Percentiles rank a stretch among this genome's conserved stretches.
phyloP scores from a whole-genome alignment of 202 grass and related monocot genomes.

The Cymbopogon flexuosus region DNA sequence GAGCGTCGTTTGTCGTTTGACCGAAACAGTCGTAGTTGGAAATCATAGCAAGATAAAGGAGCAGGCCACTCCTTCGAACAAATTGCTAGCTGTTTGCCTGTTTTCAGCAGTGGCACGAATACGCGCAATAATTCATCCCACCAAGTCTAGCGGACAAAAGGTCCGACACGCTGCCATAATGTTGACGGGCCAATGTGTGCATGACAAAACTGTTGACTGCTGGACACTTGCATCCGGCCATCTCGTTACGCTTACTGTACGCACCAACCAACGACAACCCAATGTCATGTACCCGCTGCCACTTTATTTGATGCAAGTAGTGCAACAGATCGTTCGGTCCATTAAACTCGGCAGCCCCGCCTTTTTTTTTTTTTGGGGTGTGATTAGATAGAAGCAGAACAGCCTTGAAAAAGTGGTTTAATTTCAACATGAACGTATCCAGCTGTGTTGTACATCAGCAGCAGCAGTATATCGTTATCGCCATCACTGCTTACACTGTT shows the following conservation, averaged over 20 bases:
- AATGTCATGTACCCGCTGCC: constrained; percentile 7
- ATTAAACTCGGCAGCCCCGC: background rate
- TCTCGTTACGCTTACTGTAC: background rate
- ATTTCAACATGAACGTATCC: background rate
- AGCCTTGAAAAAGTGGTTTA: background rate
- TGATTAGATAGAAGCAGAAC: too few species aligned
- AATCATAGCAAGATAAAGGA: too few species aligned
- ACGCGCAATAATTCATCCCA: background rate
- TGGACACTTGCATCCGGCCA: background rate
- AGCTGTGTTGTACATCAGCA: background rate
- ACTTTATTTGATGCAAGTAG: background rate
- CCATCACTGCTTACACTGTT: background rate
- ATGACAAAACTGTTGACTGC: background rate
- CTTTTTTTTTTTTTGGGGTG: too few species aligned
- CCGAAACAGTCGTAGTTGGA: too few species aligned
- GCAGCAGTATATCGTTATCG: background rate
- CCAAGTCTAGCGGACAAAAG: too few species aligned
- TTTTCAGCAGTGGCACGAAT: too few species aligned
- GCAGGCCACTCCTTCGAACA: too few species aligned
- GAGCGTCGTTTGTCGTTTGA: too few species aligned
- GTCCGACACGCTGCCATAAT: background rate
- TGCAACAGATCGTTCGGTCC: constrained; percentile 26
- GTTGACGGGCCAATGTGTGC: background rate
- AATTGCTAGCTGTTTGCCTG: too few species aligned
- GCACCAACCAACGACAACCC: constrained; percentile 20